Evolutionary conservation across 192 early-diverging fungal genomes (phyloP).

Genomic region (Backusella australiensis): DNA sequence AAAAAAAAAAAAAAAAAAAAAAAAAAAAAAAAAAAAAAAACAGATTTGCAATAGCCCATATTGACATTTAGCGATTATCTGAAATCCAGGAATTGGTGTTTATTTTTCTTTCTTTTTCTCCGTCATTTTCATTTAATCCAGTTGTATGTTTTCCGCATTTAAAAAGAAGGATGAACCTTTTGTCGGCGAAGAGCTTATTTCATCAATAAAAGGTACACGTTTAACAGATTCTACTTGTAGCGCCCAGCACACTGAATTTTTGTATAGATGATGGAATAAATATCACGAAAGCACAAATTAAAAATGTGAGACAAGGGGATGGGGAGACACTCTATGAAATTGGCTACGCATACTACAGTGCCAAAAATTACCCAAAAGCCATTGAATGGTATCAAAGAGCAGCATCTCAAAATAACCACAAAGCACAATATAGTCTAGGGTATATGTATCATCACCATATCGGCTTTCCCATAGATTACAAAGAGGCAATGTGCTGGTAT

Average conservation of each 20-base stretch:
- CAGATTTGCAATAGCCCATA: too few relatives aligned
- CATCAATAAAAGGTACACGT: not conserved
- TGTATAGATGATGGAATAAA: not conserved
- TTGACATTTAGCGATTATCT: too few relatives aligned
- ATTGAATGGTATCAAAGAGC: conserved; percentile 49
- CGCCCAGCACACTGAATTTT: not conserved
- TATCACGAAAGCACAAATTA: not conserved
- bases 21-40: too few relatives aligned
- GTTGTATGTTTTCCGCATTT: too few relatives aligned
- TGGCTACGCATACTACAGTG: conserved; percentile 20
- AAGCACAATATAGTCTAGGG: conserved; percentile 53
- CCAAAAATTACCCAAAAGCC: conserved; percentile 45
- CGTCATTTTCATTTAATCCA: not conserved
- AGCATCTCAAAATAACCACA: conserved; percentile 45
- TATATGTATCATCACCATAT: conserved; percentile 60
- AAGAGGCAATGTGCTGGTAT: conserved; percentile 55
- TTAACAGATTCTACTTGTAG: not conserved
- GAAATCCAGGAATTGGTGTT: too few relatives aligned
- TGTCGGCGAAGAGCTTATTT: not conserved
- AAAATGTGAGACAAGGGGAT: not conserved
- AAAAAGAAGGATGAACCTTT: not conserved
- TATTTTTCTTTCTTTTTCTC: not conserved
- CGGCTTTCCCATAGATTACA: conserved; percentile 44
- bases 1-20: too few relatives aligned
- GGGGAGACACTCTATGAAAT: not conserved